Base-by-base conservation (phyloP, 768 basidiomycete species). In the Boletellus sp. region DNA sequence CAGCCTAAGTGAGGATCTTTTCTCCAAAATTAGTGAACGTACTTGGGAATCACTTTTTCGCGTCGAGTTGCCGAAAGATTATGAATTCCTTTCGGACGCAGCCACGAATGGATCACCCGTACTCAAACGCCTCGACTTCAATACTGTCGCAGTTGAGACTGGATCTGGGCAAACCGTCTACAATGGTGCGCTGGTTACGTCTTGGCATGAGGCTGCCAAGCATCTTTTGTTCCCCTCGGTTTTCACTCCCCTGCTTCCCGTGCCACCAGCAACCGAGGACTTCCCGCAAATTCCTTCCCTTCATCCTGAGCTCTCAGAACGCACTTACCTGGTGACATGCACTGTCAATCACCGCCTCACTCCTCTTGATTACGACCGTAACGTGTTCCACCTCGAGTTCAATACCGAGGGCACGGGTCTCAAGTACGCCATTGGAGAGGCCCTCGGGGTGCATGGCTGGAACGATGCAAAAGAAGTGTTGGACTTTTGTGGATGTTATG, bases 371-470 rank as follows among this genome's bases (percentile, higher is more conserved):
- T 99, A 99, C 71, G 89, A 97, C 69, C 90, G 96, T 58, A 98
- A 99, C 70, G 94, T 99, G 28, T 98, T 98, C 78, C 96, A 99
- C 72, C 79, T 99, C 58, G 96, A 97, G 73, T 94, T 99, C 65
- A 84, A 94, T 66, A 92, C 90, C 3, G 74, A 80, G 23, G 90
- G 90, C 28, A 99, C 96, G 20, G 94, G 94, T 9, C 78, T 99
- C 54, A 92, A 87, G 70, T 99, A 99, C 69, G 84, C 82, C 32
- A 92, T 98, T 48, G 96, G 96, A 49, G 96, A 98, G 71, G 96
- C 96, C 12, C 83, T 99, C 35, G 96, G 94, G 38, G 77, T 98
- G 37, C 94, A 99, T 65, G 96, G 96, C 7, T 97, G 94, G 94
- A 98, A 99, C 68, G 94, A 98, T 63, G 80, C 80, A 36, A 70